Evolutionary conservation across 768 basidiomycete genomes (phyloP).

Genomic region (Rhizopogon rudus): DNA sequence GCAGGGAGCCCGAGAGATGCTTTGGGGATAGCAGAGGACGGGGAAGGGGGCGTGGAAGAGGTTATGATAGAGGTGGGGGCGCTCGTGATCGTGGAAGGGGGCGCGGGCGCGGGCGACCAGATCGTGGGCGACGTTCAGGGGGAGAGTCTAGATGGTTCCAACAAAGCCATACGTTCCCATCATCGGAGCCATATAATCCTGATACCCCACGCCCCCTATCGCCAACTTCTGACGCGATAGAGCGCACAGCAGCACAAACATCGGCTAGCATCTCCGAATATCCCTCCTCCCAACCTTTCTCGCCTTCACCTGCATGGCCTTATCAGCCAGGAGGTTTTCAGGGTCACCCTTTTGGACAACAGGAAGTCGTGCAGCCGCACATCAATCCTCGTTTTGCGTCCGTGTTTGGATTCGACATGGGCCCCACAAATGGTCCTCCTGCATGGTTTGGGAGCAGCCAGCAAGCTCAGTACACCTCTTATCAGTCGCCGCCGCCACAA

Average conservation of each 20-base stretch:
- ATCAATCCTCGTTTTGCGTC: constrained; percentile 80
- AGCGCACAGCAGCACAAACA: constrained; percentile 36
- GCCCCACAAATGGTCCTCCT: background rate
- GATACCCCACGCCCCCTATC: constrained; percentile 28
- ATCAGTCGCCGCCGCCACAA: constrained; percentile 10
- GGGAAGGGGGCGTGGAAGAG: constrained; percentile 32
- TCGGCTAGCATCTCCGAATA: constrained; percentile 17
- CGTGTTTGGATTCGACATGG: constrained; percentile 48
- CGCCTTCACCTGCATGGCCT: constrained; percentile 11
- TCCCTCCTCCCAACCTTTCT: constrained; percentile 6
- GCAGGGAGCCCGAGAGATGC: background rate
- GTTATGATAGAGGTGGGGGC: constrained; percentile 22
- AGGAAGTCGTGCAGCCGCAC: constrained; percentile 62
- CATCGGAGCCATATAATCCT: constrained; percentile 26
- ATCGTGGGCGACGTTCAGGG: constrained; percentile 11
- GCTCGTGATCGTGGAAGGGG: constrained; percentile 23
- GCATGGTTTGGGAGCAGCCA: constrained; percentile 14
- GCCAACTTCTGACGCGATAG: constrained; percentile 44
- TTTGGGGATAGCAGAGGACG: constrained; percentile 16
- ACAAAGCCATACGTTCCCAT: constrained; percentile 8
- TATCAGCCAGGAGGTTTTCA: constrained; percentile 6
- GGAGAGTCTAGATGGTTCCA: constrained; percentile 15
- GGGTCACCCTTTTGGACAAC: constrained; percentile 14
- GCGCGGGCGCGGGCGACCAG: constrained; percentile 25
- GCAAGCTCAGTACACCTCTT: constrained; percentile 11